Evolutionary conservation across 441 rosid genomes (phyloP), one percentile per base, ranked within the genome.

Genomic region (Syzygium malaccense): DNA sequence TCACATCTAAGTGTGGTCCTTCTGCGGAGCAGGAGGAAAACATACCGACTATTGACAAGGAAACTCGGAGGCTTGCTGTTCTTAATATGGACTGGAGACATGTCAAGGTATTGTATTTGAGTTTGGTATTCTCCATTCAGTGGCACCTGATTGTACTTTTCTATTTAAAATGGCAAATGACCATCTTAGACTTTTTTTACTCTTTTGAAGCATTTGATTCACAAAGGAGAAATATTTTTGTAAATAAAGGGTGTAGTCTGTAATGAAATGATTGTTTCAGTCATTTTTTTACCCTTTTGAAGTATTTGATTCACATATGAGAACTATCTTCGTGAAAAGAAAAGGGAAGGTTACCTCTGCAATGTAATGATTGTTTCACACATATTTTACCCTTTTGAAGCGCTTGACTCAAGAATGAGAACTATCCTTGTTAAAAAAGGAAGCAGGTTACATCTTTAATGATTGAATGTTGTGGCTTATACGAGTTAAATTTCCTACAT

Each of bases 71-170:
- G 91, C 93, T 98, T 23, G 98, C 99, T 48, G 91, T 92, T 90
- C 96, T 97, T 90, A 92, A 94, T 92, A 93, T 98, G 98, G 99
- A 98, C 79, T 98, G 98, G 99, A 95, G 94, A 91, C 94, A 96
- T 92, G 98, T 98, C 90, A 94, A 96, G 94, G 99, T 97, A 93
- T 66, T 91, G 86, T 85, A 25, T 86, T 85, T 45, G 85, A 49
- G 15, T 60, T 89, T 86, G 51, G 33, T 55, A 68, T 78, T 33
- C 30, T 10, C 45, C 41, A 45, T 20, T 85, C 49, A 33, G 45
- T 2, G 23, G 33, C n/a, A 18, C 62, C 87, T 23, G 49, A 75
- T 75, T 15, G 17, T 41, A 23, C 83, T 11, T 41, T 37, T 41
- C 83, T 41, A 12, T 75, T 75, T 14, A 23, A 75, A 75, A 75